Evolutionary conservation across 129 eudicot genomes (phyloP).

Genomic region (Glebionis coronaria): DNA sequence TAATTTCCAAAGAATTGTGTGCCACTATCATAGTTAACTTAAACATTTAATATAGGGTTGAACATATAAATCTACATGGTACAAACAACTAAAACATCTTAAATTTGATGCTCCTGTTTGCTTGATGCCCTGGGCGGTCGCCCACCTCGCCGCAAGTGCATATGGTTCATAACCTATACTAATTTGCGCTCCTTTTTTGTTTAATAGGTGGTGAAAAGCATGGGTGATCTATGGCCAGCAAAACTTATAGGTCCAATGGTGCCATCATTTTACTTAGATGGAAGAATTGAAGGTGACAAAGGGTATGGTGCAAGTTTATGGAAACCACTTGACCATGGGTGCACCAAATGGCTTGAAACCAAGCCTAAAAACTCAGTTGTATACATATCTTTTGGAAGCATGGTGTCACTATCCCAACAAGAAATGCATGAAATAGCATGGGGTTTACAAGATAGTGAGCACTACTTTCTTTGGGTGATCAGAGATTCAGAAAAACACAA

Average conservation of each 20-base stretch:
- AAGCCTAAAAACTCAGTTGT: constrained; percentile 51
- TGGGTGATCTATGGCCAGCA: constrained; percentile 39
- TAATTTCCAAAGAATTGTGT: too few relatives aligned
- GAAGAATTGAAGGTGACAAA: constrained; percentile 53
- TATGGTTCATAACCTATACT: too few relatives aligned
- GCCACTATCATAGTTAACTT: too few relatives aligned
- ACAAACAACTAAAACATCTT: too few relatives aligned
- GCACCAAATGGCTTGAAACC: constrained; percentile 52
- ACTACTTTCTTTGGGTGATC: constrained; percentile 54
- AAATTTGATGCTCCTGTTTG: too few relatives aligned
- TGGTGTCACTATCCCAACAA: constrained; percentile 43
- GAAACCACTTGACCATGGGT: constrained; percentile 45
- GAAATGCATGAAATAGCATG: constrained; percentile 57
- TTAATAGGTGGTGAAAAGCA: constrained; percentile 34
- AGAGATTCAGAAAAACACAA: constrained; percentile 43
- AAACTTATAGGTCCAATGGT: constrained; percentile 63
- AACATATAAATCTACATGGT: too few relatives aligned
- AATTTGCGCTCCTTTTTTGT: neutral
- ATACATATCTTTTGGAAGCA: constrained; percentile 67
- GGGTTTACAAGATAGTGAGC: constrained; percentile 33
- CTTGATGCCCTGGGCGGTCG: too few relatives aligned
- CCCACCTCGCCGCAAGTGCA: too few relatives aligned
- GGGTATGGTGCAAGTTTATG: constrained; percentile 60
- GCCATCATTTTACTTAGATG: constrained; percentile 63
- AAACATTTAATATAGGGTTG: too few relatives aligned